These are phyloP conservation scores for Tetrapisispora phaffii DNA, from an alignment of 805 yeast genomes.

Conservation along the genomic window DNA sequence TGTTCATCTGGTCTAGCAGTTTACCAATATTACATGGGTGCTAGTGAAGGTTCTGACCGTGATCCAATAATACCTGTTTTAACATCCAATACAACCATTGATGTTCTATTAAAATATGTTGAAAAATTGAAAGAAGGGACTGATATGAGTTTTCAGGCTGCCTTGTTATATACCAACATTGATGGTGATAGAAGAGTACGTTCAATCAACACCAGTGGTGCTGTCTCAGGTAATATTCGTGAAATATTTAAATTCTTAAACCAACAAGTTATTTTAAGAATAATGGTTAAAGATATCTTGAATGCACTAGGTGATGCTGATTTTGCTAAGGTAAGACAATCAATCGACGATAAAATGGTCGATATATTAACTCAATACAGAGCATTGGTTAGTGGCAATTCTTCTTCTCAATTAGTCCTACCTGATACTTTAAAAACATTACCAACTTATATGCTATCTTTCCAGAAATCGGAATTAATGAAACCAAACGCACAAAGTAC, in stretches of 20 bases:
- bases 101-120: conserved; percentile 65
- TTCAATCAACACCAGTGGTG: conserved; percentile 66
- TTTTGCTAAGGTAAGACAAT: conserved; percentile 39
- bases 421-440: conserved; percentile 73
- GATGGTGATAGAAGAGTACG: conserved; percentile 72
- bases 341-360: conserved; percentile 42
- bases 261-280: conserved; percentile 49
- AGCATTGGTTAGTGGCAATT: conserved; percentile 32
- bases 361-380: conserved; percentile 52
- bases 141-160: conserved; percentile 87
- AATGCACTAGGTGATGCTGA: conserved; percentile 33
- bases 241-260: conserved; percentile 73
- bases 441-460: conserved; percentile 53
- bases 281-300: conserved; percentile 40
- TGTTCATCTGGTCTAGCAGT: conserved; percentile 83
- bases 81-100: conserved; percentile 50
- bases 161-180: conserved; percentile 67
- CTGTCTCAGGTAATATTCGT: conserved; percentile 61
- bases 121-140: conserved; percentile 50
- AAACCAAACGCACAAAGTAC: conserved; percentile 27
- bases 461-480: conserved; percentile 58
- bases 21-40: conserved; percentile 60
- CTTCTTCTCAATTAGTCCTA: conserved; percentile 50
- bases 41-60: conserved; percentile 32
- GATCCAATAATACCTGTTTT: conserved; percentile 64